Base-by-base conservation (phyloP, 345 rosid genomes). In the Lepidium didymum region DNA sequence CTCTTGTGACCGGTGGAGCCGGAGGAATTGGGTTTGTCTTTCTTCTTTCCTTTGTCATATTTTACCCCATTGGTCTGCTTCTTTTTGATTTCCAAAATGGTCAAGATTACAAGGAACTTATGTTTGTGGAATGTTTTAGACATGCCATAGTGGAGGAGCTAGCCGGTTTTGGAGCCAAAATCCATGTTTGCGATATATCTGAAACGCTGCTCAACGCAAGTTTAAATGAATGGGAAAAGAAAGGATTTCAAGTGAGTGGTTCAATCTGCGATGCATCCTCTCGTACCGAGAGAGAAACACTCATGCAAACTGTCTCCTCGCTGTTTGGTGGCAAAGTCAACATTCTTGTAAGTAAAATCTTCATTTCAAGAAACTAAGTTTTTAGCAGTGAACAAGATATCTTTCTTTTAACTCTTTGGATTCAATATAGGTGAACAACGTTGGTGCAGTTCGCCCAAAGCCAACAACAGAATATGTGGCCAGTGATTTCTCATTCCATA, bases 391-490 rank as follows among this genome's bases (percentile, higher is more conserved):
- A 23, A 23, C 3, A 1, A 23, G 27, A 23, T 23, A 23, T 23
- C 27, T 23, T 23, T 23, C 27, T 34, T 1, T 64, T 38, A 1
- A 19, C 21, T 19, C 21, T 19, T 19, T 19, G 21, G 21, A 19
- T 19, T 19, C 21, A 18, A 34, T 14, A 29, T 21, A 83, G 87
- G 62, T 83, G 7, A 87, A 85, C 75, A 85, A 85, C 44, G 83
- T 67, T 0, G 88, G 88, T 3, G 77, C 68, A n/a, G 50, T 23
- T 18, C 51, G 46, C 14, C 0, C 23, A 14, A 87, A 83, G 60
- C 73, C 74, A 5, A 81, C 90, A 1, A 56, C 14, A 6, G 84
- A 82, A 27, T 82, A 65, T 70, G 52, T 70, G 34, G 79, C 72
- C 0, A 83, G 80, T 47, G 90, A 86, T 23, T 70, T 69, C 43